Evolutionary conservation across 176 grass and related monocot species (phyloP), one percentile per base, ranked within the genome.

Genomic region (Chloris gayana): DNA sequence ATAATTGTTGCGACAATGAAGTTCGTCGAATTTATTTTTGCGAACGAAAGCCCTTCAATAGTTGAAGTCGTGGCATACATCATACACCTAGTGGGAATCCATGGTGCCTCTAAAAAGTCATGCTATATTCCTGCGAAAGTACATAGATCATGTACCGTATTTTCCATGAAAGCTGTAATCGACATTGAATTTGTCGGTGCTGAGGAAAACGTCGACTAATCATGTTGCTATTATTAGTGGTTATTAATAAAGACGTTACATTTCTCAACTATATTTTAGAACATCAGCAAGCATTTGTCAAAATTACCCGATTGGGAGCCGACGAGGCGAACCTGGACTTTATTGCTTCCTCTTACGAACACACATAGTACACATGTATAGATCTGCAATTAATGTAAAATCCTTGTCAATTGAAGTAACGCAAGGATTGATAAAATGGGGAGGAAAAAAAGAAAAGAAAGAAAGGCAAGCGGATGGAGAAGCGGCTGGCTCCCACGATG

Each of bases 401-500:
- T 68, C 12, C 22, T 37, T 68, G n/a, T 12, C 3, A n/a, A 42
- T 15, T 15, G 66, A 39, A 42, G 66, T 42, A 69, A 69, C 25
- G 37, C 22, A 70, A 9, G 25, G 22, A 44, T 25, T 0, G 67
- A 29, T 7, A 46, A 46, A 46, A 46, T 7, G 3, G 6, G 13
- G 14, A 5, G 7, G 29, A 4, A 3, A 11, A 8, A 25, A 9
- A 24, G 9, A 10, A 8, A 44, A 10, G 41, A 12, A 2, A 44
- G 9, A 39, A 10, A 44, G 1, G 21, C 7, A 13, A 4, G 6
- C 14, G 5, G 41, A 30, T 49, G 51, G 73, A 61, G 12, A 37
- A 64, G n/a, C 71, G 6, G 70, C 39, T 81, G 77, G 76, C 60
- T 35, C n/a, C 60, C 61, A 78, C 14, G 38, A 64, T 45, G 42